Percentiles rank a stretch among this genome's conserved stretches.
phyloP scores from a whole-genome alignment of 495 filamentous ascomycete species.

The Rusavskia elegans region DNA sequence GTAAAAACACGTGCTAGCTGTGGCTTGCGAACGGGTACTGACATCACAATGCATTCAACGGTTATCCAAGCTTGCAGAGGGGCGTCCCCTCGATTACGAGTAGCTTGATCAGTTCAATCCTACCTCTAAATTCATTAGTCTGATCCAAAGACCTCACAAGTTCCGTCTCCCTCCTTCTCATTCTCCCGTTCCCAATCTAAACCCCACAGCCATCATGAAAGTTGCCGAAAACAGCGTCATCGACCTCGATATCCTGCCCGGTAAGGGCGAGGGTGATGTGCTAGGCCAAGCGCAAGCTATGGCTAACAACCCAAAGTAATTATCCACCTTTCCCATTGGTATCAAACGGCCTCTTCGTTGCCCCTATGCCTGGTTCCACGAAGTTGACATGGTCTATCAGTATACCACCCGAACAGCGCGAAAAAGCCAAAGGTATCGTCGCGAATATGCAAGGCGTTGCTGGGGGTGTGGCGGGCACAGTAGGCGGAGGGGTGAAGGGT shows the following conservation, averaged over 20 bases:
- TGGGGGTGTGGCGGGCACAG: constrained; percentile 3
- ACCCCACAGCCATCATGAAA: constrained; percentile 7
- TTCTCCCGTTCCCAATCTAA: neutral
- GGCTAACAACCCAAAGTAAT: constrained; percentile 5
- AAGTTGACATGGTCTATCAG: neutral
- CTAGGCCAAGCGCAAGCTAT: constrained; percentile 1
- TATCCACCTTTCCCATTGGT: neutral
- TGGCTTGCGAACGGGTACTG: neutral
- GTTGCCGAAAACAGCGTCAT: constrained; percentile 9
- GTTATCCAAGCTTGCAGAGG: too few species aligned
- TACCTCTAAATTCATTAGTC: too few species aligned
- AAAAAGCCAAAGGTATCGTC: constrained; percentile 5
- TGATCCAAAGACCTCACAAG: too few species aligned
- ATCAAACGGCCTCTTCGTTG: neutral
- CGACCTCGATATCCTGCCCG: constrained; percentile 11
- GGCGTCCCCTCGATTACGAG: too few species aligned
- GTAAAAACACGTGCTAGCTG: too few species aligned
- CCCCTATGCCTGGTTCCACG: neutral
- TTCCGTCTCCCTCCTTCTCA: neutral
- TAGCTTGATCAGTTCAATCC: too few species aligned
- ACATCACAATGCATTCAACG: neutral
- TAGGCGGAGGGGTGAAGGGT: constrained; percentile 8
- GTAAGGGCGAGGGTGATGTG: constrained; percentile 3
- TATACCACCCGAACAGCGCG: constrained; percentile 7
- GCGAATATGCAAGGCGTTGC: constrained; percentile 3